Evolutionary conservation across 495 filamentous ascomycete species (phyloP).

Genomic region (Lasiosphaeria miniovina): DNA sequence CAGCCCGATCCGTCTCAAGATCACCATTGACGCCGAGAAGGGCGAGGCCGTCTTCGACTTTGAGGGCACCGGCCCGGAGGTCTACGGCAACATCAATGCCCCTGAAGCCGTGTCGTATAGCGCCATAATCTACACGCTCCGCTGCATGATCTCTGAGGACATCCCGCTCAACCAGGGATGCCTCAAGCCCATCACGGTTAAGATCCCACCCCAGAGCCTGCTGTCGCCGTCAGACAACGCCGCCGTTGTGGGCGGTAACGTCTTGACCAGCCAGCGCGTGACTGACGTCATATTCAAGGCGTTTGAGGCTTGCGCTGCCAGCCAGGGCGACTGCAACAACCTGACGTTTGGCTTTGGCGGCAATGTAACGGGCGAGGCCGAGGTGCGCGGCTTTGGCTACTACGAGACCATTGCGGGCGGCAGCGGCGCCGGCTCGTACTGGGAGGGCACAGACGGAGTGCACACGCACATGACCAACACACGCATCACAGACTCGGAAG

Average conservation of each 20-base stretch:
- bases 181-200: constrained; percentile 79
- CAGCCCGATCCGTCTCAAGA: constrained; percentile 76
- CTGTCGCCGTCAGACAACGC: constrained; percentile 83
- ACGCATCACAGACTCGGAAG: constrained; percentile 90
- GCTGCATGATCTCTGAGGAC: constrained; percentile 87
- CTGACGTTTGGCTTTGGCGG: constrained; percentile 80
- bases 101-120: constrained; percentile 91
- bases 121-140: constrained; percentile 94
- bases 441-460: constrained; percentile 87
- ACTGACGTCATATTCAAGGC: constrained; percentile 92
- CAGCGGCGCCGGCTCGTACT: constrained; percentile 78
- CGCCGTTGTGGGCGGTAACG: constrained; percentile 94
- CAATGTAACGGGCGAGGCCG: constrained; percentile 60
- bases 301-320: constrained; percentile 86
- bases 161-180: constrained; percentile 98
- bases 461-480: constrained; percentile 99
- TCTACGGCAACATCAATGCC: constrained; percentile 93
- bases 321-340: constrained; percentile 93
- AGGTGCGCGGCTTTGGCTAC: constrained; percentile 83
- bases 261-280: constrained; percentile 84
- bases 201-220: constrained; percentile 77
- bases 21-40: constrained; percentile 76
- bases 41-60: constrained; percentile 94
- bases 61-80: constrained; percentile 82
- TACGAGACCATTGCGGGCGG: constrained; percentile 97